Evolutionary conservation across 2,329 filamentous ascomycete genomes (phyloP), one percentile per base, ranked within the genome.

Genomic region (Metarhizium album): DNA sequence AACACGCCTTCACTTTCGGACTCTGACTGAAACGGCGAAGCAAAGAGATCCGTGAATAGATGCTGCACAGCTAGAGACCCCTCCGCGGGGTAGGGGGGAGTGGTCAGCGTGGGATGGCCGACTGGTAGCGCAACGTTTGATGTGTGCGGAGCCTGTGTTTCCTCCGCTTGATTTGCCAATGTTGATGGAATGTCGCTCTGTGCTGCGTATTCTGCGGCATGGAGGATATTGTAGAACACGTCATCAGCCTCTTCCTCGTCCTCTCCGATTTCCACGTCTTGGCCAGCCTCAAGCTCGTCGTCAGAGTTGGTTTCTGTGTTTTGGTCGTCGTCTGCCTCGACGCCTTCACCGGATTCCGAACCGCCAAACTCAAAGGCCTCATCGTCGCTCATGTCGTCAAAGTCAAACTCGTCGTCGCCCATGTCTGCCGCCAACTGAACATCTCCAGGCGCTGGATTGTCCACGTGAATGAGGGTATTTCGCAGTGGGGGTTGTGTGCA

Each of bases 361-460:
- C 57, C 58, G 8, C 57, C 58, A 9, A 55, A 59, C 6, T 53
- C 51, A 16, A 8, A 45, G 14, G 23, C 51, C n/a, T 50, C 23
- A 42, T 49, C 51, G 40, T 49, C 51, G 33, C 38, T 45, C 29
- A 27, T 3, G 18, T 43, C 29, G 29, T 45, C 46, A 22, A 23
- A 20, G 24, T 24, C 27, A 22, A 46, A 38, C 8, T 55, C 60
- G 11, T 55, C 53, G 18, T 58, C 58, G 11, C 55, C 53, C 5
- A 52, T 53, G 35, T 55, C 55, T 9, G 47, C 54, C 27, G 22
- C 40, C 18, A 43, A 11, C 18, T 43, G n/a, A 13, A 43, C 20
- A 43, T 24, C 40, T 16, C 24, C 46, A 22, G 29, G 7, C 1
- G 6, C 27, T 35, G 23, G 37, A 16, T 38, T 31, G 16, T 31